A percentile compares a stretch with the other conserved stretches of the same genome.
Evolutionary conservation across 1,139 yeast species (phyloP).

Genomic region (Kodamaea alishanica): DNA sequence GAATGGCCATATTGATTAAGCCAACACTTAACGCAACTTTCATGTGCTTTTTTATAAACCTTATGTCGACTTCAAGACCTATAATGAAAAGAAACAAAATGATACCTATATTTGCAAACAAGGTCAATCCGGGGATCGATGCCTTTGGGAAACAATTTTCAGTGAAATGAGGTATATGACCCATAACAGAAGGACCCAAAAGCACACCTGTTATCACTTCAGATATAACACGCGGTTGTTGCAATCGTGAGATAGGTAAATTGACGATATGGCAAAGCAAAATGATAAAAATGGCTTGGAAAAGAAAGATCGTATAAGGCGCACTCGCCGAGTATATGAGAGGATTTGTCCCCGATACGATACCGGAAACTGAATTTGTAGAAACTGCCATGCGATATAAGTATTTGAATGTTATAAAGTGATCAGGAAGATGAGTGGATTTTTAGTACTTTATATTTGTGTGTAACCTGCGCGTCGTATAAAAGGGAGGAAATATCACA

Average conservation of each 20-base stretch:
- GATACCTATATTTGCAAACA: slow-evolving; percentile 70
- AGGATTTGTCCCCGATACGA: slow-evolving; percentile 69
- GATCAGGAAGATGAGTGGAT: background rate
- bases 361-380: slow-evolving; percentile 50
- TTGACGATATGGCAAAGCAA: slow-evolving; percentile 53
- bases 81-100: slow-evolving; percentile 69
- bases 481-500: no score
- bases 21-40: slow-evolving; percentile 66
- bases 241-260: slow-evolving; percentile 53
- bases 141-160: slow-evolving; percentile 57
- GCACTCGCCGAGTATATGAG: slow-evolving; percentile 50
- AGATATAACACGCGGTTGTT: slow-evolving; percentile 75
- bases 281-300: slow-evolving; percentile 57
- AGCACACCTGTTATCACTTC: slow-evolving; percentile 74
- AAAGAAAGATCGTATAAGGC: slow-evolving; percentile 59
- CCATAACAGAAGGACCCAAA: slow-evolving; percentile 68
- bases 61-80: slow-evolving; percentile 72
- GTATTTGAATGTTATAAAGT: background rate
- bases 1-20: slow-evolving; percentile 64
- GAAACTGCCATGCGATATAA: slow-evolving; percentile 21
- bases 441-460: background rate
- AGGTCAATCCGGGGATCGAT: slow-evolving; percentile 59
- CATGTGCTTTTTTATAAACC: slow-evolving; percentile 56
- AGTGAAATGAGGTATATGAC: slow-evolving; percentile 65
- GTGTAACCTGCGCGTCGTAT: no score